These are phyloP conservation scores for Silene noctiflora DNA, from an alignment of 179 eudicot genomes.

Conservation along the genomic window DNA sequence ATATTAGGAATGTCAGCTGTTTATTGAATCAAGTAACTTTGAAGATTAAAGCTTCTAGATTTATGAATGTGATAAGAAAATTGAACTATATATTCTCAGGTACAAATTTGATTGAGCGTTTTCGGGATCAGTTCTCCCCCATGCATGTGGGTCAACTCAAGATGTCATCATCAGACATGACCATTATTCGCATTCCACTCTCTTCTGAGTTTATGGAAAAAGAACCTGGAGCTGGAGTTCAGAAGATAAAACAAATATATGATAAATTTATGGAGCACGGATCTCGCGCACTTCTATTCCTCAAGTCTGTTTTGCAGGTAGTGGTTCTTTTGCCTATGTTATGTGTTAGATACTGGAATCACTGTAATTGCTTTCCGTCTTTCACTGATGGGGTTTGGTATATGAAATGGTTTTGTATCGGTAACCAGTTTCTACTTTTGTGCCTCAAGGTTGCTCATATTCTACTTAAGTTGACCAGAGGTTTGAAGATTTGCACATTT, in stretches of 20 bases:
- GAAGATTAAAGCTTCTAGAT: neutral
- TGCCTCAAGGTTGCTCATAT: neutral
- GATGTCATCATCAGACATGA: slow-evolving; percentile 59
- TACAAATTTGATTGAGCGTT: slow-evolving; percentile 71
- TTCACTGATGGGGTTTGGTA: neutral
- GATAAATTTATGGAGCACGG: slow-evolving; percentile 72
- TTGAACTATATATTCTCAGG: slow-evolving; percentile 44
- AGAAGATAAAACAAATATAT: slow-evolving; percentile 50
- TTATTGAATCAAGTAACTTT: slow-evolving; percentile 1
- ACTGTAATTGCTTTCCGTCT: slow-evolving; percentile 5
- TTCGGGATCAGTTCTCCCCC: slow-evolving; percentile 86
- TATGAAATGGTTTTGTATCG: neutral
- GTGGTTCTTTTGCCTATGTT: neutral
- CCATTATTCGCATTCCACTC: slow-evolving; percentile 89
- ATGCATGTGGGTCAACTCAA: slow-evolving; percentile 64
- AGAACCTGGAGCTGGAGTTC: slow-evolving; percentile 55
- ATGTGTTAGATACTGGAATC: slow-evolving; percentile 1
- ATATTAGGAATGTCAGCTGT: neutral
- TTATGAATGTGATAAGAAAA: neutral
- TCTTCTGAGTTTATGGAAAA: slow-evolving; percentile 56
- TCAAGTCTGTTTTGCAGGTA: slow-evolving; percentile 93
- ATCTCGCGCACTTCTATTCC: slow-evolving; percentile 63
- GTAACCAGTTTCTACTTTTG: neutral
- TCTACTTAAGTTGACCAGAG: neutral
- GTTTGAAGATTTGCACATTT: neutral